Evolutionary conservation across 371 early-diverging fungal genomes (phyloP), one percentile per base, ranked within the genome.

Genomic region (Hamiltosporidium magnivora): DNA sequence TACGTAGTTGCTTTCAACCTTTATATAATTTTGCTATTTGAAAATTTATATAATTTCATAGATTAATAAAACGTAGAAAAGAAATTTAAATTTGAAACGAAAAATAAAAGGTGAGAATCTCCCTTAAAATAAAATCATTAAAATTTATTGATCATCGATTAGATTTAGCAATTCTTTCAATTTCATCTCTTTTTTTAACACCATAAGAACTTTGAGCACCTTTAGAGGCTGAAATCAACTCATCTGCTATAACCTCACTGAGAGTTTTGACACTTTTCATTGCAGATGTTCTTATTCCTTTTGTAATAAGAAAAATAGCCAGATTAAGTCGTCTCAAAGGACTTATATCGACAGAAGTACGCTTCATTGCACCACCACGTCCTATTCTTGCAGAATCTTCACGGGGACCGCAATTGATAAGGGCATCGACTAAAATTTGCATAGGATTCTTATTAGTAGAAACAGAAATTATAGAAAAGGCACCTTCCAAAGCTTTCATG

Each of bases 311-410:
- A 75, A 85, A 84, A 81, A 99, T 88, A 68, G 96, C 86, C 84
- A 94, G 91, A 89, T 95, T 96, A 80, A 99, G 92, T 77, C 99
- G 87, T 78, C 96, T 90, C 71, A 93, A 86, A 59, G 98, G 96
- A 68, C 96, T 94, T 63, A 99, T 96, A 90, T 99, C 99, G 75
- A 99, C 99, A 77, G 97, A 96, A 84, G 97, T 94, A 84, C 99
- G 92, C 85, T 96, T 93, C 85, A 95, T 94, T 82, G 93, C 92
- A 86, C 99, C 99, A 74, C 89, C 89, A 77, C 91, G 89, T 81
- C 99, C 99, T 79, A 97, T 92, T 85, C 99, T 90, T 84, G 98
- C 96, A 53, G 96, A 94, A 82, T 94, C 94, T 87, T 99, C 99
- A 82, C 99, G 89, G 74, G 99, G 98, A 73, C 99, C 99, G 77